phyloP scores from a whole-genome alignment of 495 filamentous ascomycete species.

The Letharia columbiana region DNA sequence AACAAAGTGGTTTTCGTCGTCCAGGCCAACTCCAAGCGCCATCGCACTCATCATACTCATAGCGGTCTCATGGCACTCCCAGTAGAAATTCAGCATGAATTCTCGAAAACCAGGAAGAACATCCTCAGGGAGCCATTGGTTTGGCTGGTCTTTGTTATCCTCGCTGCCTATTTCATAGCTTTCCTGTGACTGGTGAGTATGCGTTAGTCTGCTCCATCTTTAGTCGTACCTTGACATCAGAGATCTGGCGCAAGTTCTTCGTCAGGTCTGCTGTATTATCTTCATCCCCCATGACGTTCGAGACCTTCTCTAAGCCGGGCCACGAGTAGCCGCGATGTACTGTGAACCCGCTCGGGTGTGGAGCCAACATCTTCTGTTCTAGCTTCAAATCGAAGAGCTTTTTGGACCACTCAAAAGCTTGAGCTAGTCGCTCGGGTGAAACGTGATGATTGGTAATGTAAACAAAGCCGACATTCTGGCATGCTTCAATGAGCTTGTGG shows the following conservation, averaged over 20 bases:
- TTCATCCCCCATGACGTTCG: conserved; percentile 48
- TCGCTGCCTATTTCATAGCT: conserved; percentile 60
- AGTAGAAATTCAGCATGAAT: conserved; percentile 52
- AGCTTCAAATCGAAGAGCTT: conserved; percentile 39
- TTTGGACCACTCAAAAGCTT: conserved; percentile 47
- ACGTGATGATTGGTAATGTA: conserved; percentile 51
- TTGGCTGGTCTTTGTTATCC: conserved; percentile 46
- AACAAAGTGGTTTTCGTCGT: conserved; percentile 44
- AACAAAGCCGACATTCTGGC: conserved; percentile 50
- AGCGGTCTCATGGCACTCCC: conserved; percentile 40
- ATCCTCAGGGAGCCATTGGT: conserved; percentile 55
- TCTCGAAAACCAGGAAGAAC: conserved; percentile 50
- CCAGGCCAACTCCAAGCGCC: conserved; percentile 46
- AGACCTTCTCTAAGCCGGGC: conserved; percentile 57
- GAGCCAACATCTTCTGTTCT: conserved; percentile 45
- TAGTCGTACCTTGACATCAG: conserved; percentile 35
- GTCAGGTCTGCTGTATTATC: conserved; percentile 27
- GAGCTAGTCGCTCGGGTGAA: conserved; percentile 36
- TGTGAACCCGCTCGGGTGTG: conserved; percentile 49
- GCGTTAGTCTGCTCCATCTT: not conserved
- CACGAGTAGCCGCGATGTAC: conserved; percentile 59
- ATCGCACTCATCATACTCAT: conserved; percentile 42
- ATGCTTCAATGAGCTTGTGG: conserved; percentile 43
- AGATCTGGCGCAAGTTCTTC: conserved; percentile 33
- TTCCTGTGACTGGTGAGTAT: conserved; percentile 38